Evolutionary conservation across 2,329 filamentous ascomycete species (phyloP).

Genomic region (Coniochaeta hoffmannii): DNA sequence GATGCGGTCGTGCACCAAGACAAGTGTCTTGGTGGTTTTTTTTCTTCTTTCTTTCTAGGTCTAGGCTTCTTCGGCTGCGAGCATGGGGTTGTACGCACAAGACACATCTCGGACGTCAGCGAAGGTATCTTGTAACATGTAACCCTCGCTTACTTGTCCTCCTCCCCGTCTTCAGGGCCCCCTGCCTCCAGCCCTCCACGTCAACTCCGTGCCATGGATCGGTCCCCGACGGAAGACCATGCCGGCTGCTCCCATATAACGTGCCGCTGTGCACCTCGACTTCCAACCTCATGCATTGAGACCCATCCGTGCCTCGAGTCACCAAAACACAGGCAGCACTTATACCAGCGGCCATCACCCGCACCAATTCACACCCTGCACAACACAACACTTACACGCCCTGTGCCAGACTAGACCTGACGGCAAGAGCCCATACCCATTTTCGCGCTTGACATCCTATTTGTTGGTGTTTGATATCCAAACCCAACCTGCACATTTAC

Average conservation of each 20-base stretch:
- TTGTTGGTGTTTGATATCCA: background rate
- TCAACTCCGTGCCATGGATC: background rate
- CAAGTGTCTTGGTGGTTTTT: background rate
- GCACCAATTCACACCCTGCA: background rate
- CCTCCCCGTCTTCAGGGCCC: background rate
- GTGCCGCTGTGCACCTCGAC: constrained; percentile 1
- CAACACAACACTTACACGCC: background rate
- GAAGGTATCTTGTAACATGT: background rate
- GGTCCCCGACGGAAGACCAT: too few relatives aligned
- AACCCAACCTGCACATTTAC: background rate
- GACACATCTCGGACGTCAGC: background rate
- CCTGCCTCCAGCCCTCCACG: background rate
- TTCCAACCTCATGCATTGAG: background rate
- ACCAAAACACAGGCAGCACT: background rate
- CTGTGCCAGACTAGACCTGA: background rate
- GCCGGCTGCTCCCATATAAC: constrained; percentile 1
- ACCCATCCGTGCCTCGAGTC: background rate
- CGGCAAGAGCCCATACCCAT: background rate
- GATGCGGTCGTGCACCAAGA: background rate
- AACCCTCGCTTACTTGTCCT: background rate
- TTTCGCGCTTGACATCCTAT: background rate
- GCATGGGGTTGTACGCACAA: background rate
- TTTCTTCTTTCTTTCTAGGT: too few relatives aligned
- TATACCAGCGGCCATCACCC: background rate
- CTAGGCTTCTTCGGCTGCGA: background rate